Base-by-base conservation (phyloP, 768 basidiomycete genomes). In the Pleurotus salmoneostramineus region DNA sequence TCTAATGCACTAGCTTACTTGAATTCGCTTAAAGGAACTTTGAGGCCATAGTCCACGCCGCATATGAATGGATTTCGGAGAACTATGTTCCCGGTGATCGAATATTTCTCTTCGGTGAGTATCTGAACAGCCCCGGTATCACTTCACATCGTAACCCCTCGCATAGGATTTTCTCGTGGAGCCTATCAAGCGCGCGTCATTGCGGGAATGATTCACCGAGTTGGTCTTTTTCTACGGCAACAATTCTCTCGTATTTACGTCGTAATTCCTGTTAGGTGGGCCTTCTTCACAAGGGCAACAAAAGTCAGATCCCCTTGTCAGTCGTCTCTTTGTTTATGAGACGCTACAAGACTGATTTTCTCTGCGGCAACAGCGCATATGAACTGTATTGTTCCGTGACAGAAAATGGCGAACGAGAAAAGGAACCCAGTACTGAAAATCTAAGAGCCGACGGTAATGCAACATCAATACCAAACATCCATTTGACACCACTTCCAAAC, bases 261-360 rank as follows among this genome's bases (percentile, higher is more conserved):
- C 11, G 10, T 17, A 17, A 15, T 32, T 17, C 4, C 14, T 2
- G 21, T 48, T 48, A 78, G 78, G 75, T 79, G 3, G 78, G 78
- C 10, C 61, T 80, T 5, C 65, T 79, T 32, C 63, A 68, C 31
- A 69, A 70, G 14, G 77, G 77, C 45, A 78, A 78, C 56, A 60
- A 73, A 10, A 68, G 71, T 27, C 77, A 76, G 47, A 72, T 77
- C 35, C 69, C 71, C 15, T 75, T 75, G 75, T 74, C 58, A 43
- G 21, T 27, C 21, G 1, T 27, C 21, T 27, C 21, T 27, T 61
- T 44, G 5, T 15, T 6, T 31, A 48, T 48, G 15, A 6, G 7
- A 6, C 37, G 7, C 37, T 15, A 32, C 6, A 2, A n/a, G 5
- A 17, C 33, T 46, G 35, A 7, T 48, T 1, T 3, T 44, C 17